Percentiles rank a stretch among this genome's conserved stretches.
These are phyloP conservation scores for Lasiodiplodia sp. DNA, from an alignment of 2,329 filamentous ascomycete species.

Conservation along the genomic window DNA sequence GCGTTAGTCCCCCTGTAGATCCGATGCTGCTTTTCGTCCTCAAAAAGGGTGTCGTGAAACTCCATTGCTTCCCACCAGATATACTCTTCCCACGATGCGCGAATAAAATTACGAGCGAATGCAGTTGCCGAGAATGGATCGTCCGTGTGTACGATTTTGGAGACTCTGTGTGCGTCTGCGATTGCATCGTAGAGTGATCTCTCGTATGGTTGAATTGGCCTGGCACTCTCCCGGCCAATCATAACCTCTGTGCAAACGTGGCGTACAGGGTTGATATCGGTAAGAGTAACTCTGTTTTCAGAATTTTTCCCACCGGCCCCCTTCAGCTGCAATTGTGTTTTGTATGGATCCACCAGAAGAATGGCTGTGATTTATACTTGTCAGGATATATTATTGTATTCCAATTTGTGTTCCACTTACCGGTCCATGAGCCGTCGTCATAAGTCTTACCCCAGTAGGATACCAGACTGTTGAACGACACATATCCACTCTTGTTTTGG, in stretches of 20 bases:
- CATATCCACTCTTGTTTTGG: not conserved
- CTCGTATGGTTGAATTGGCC: not conserved
- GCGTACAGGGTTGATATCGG: no score
- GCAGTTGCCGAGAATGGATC: not conserved
- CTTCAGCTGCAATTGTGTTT: not conserved
- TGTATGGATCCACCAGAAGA: not conserved
- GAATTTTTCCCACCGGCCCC: no score
- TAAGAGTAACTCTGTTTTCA: no score
- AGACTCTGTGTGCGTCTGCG: not conserved
- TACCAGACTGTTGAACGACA: not conserved
- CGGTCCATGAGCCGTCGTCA: not conserved
- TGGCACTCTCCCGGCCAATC: no score
- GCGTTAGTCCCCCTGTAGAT: not conserved
- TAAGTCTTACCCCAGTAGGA: not conserved
- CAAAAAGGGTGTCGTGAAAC: not conserved
- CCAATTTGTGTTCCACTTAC: not conserved
- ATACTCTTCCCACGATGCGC: not conserved
- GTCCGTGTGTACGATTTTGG: not conserved
- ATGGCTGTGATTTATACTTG: not conserved
- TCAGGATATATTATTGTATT: not conserved
- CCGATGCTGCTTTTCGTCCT: not conserved
- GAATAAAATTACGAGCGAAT: not conserved
- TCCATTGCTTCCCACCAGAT: not conserved
- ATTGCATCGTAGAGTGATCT: not conserved
- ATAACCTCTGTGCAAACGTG: not conserved